phyloP scores from a whole-genome alignment of 352 stramenopile species.

The Phytophthora pseudosyringae region DNA sequence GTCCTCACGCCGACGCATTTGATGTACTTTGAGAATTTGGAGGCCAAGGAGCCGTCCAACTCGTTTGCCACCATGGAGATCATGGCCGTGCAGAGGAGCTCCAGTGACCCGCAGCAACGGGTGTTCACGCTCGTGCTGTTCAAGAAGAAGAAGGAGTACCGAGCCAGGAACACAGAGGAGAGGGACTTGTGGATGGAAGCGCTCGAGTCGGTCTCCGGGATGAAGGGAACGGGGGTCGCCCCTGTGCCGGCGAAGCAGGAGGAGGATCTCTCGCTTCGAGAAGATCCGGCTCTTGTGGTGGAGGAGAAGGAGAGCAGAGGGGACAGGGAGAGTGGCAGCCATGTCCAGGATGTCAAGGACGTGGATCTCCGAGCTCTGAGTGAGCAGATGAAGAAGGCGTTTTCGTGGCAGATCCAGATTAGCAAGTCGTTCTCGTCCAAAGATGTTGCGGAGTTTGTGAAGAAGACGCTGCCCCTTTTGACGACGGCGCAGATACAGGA shows the following conservation, averaged over 20 bases:
- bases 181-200: slow-evolving; percentile 74
- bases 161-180: slow-evolving; percentile 61
- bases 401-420: slow-evolving; percentile 74
- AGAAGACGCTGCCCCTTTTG: slow-evolving; percentile 48
- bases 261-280: neutral
- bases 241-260: slow-evolving; percentile 20
- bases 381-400: slow-evolving; percentile 77
- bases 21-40: slow-evolving; percentile 73
- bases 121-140: slow-evolving; percentile 69
- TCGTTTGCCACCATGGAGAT: slow-evolving; percentile 74
- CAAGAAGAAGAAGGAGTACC: slow-evolving; percentile 83
- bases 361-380: slow-evolving; percentile 65
- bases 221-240: slow-evolving; percentile 43
- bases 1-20: slow-evolving; percentile 69
- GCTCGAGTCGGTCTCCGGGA: slow-evolving; percentile 63
- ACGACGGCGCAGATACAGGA: slow-evolving; percentile 49
- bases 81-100: slow-evolving; percentile 52
- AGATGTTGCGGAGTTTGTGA: slow-evolving; percentile 73
- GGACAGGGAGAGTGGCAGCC: slow-evolving; percentile 14
- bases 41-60: slow-evolving; percentile 46
- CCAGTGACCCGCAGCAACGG: slow-evolving; percentile 48
- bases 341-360: slow-evolving; percentile 41
- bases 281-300: slow-evolving; percentile 6
- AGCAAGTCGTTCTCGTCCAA: slow-evolving; percentile 80
- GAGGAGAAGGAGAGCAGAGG: slow-evolving; percentile 17